Percentiles rank a stretch among this genome's conserved stretches.
phyloP scores from a whole-genome alignment of 2,329 filamentous ascomycete species.

The Pezizomycotina sp. region DNA sequence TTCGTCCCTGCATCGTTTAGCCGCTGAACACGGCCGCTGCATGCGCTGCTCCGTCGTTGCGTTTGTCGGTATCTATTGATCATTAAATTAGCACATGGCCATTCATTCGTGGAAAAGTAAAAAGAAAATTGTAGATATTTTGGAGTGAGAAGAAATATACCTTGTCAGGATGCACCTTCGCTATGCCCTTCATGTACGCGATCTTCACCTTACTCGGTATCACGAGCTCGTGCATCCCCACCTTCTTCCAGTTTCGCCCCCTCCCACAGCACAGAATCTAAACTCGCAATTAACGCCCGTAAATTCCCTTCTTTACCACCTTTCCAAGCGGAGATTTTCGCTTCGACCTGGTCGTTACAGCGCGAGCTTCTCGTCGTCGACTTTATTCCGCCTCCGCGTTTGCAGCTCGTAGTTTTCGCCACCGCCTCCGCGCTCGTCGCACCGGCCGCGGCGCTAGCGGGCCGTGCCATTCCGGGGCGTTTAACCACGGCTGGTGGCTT shows the following conservation, averaged over 20 bases:
- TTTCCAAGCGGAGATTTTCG: conserved; percentile 61
- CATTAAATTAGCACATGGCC: conserved; percentile 6
- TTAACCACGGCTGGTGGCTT: conserved; percentile 26
- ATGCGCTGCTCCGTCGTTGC: conserved; percentile 48
- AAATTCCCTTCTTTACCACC: conserved; percentile 87
- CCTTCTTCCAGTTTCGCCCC: conserved; percentile 91
- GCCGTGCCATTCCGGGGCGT: conserved; percentile 27
- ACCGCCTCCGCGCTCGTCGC: conserved; percentile 56
- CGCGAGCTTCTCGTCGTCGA: conserved; percentile 84
- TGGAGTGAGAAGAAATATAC: conserved; percentile 38
- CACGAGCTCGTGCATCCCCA: conserved; percentile 82
- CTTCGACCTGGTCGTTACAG: conserved; percentile 74
- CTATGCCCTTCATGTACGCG: conserved; percentile 97
- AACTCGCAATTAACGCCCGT: conserved; percentile 65
- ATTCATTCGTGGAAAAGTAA: not conserved
- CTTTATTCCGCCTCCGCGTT: conserved; percentile 71
- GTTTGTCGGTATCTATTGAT: conserved; percentile 42
- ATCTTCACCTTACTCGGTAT: conserved; percentile 93
- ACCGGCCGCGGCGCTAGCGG: conserved; percentile 33
- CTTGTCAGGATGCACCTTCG: conserved; percentile 97
- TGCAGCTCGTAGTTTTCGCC: conserved; percentile 58
- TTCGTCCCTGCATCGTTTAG: conserved; percentile 60
- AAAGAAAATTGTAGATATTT: not conserved
- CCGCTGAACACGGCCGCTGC: conserved; percentile 47
- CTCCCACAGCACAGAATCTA: conserved; percentile 83